Evolutionary conservation across 345 rosid species (phyloP).

Genomic region (Crucihimalaya himalaica): DNA sequence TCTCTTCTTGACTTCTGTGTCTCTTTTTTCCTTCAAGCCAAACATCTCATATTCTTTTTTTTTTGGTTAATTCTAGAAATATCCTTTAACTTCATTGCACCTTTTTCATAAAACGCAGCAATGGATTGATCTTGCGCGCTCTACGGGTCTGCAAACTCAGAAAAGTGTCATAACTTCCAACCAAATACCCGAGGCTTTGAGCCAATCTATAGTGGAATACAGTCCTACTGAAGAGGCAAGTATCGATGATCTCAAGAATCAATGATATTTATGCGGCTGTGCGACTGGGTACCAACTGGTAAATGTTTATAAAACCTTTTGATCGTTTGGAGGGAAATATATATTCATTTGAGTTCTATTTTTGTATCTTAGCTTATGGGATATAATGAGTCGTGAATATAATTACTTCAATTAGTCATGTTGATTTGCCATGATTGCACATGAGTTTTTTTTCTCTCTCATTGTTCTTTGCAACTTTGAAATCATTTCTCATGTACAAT

Average conservation of each 20-base stretch:
- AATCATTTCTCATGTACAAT: neutral
- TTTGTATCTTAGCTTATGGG: slow-evolving; percentile 23
- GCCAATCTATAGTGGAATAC: slow-evolving; percentile 50
- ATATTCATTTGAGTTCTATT: slow-evolving; percentile 21
- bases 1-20: slow-evolving; percentile 1
- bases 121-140: slow-evolving; percentile 95
- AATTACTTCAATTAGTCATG: slow-evolving; percentile 2
- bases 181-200: slow-evolving; percentile 48
- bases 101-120: slow-evolving; percentile 54
- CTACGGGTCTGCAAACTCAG: slow-evolving; percentile 72
- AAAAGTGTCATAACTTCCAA: slow-evolving; percentile 47
- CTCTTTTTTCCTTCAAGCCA: neutral
- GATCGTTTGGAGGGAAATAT: slow-evolving; percentile 25
- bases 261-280: slow-evolving; percentile 46
- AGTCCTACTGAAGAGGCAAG: slow-evolving; percentile 55
- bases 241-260: slow-evolving; percentile 60
- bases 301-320: slow-evolving; percentile 28
- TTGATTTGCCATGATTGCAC: slow-evolving; percentile 1
- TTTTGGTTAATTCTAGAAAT: neutral
- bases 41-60: neutral
- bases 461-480: neutral
- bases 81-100: neutral
- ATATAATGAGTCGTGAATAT: slow-evolving; percentile 21
- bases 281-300: slow-evolving; percentile 17
- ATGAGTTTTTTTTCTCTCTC: neutral